A percentile compares a stretch with the other conserved stretches of the same genome.
Conservation (phyloP, 73 alveolate genomes). For the Tetrahymena borealis region DNA sequence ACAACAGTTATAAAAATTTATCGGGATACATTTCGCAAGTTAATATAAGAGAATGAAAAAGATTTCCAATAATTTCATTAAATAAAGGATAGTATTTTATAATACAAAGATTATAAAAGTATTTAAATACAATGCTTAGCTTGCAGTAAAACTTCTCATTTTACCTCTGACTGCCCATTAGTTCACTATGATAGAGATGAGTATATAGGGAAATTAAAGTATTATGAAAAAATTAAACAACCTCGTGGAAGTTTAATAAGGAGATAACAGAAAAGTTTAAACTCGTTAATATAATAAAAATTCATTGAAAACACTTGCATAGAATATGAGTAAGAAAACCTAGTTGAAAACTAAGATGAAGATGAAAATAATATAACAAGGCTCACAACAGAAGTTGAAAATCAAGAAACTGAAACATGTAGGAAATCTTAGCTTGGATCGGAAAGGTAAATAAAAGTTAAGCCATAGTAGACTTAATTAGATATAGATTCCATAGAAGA, state of each 20-base stretch:
- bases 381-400: no score
- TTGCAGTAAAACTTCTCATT: background rate
- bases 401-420: no score
- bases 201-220: background rate
- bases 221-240: background rate
- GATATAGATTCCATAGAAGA: no score
- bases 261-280: background rate
- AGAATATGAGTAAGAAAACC: no score
- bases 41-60: background rate
- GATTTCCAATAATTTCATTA: background rate
- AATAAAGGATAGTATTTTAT: background rate
- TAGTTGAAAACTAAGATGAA: no score
- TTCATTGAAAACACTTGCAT: no score
- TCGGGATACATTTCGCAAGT: background rate
- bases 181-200: background rate
- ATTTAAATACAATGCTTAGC: background rate
- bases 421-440: no score
- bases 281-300: background rate
- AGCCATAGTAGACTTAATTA: no score
- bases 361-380: no score
- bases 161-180: background rate
- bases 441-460: no score
- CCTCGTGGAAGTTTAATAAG: background rate
- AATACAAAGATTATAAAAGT: background rate
- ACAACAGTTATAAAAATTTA: background rate